Evolutionary conservation across 2,329 filamentous ascomycete species (phyloP).

Genomic region (Whalleya microplaca): DNA sequence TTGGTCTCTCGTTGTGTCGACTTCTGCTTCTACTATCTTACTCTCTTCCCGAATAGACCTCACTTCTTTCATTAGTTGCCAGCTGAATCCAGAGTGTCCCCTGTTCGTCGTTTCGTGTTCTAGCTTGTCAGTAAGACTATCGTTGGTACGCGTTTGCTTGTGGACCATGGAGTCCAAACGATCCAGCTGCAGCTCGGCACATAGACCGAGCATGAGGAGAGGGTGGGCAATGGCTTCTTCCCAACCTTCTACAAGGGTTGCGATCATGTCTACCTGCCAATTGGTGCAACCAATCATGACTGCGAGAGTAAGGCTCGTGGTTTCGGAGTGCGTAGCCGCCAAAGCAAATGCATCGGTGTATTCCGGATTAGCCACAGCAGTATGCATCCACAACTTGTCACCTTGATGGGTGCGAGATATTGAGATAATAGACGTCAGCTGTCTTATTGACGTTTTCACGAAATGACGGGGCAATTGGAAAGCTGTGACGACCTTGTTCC

Average conservation of each 20-base stretch:
- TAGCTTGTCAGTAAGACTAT: neutral
- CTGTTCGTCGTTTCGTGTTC: neutral
- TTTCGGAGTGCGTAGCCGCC: constrained; percentile 6
- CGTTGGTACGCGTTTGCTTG: neutral
- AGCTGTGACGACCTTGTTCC: neutral
- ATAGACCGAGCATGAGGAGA: constrained; percentile 4
- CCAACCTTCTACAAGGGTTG: neutral
- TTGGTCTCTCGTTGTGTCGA: constrained; percentile 3
- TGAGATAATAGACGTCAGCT: neutral
- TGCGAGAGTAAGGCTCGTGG: neutral
- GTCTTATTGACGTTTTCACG: neutral
- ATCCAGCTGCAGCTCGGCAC: constrained; percentile 2
- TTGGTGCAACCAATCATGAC: constrained; percentile 8
- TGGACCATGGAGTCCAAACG: neutral
- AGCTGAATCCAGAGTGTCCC: neutral
- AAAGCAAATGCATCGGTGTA: constrained; percentile 4
- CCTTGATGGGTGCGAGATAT: neutral
- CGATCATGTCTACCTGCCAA: neutral
- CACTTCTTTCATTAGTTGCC: neutral
- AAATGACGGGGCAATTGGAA: constrained; percentile 10
- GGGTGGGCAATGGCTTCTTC: neutral
- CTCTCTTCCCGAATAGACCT: neutral
- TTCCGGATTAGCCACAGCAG: neutral
- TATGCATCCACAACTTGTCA: constrained; percentile 6
- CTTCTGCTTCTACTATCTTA: neutral